Conservation (phyloP, 2,329 filamentous ascomycete genomes). For the Calonectria ilicicola region DNA sequence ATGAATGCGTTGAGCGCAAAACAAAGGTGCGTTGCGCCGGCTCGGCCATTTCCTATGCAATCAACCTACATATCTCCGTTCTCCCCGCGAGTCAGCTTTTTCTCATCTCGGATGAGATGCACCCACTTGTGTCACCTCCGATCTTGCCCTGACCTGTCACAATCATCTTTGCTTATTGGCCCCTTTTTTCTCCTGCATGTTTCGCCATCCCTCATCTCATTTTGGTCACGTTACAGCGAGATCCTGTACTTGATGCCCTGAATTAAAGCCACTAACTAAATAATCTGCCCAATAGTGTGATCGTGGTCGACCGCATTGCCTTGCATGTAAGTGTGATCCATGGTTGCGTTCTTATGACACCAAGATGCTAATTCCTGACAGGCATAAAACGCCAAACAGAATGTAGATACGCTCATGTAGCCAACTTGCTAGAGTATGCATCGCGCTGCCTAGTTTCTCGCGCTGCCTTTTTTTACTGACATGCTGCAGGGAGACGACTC, state of each 20-base stretch:
- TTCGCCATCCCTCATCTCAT: neutral
- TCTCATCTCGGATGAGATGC: constrained; percentile 24
- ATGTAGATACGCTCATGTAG: constrained; percentile 81
- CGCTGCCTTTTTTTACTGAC: constrained; percentile 29
- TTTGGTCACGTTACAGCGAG: neutral
- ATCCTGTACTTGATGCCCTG: neutral
- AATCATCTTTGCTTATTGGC: constrained; percentile 11
- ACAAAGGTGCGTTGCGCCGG: constrained; percentile 75
- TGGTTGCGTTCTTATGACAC: neutral
- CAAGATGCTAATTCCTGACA: constrained; percentile 47
- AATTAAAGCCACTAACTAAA: constrained; percentile 18
- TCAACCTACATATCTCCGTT: constrained; percentile 17
- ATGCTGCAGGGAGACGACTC: constrained; percentile 65
- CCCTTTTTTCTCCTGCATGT: constrained; percentile 5
- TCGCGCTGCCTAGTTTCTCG: neutral
- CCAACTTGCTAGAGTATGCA: constrained; percentile 80
- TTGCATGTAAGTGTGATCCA: constrained; percentile 65
- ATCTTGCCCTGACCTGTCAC: constrained; percentile 17
- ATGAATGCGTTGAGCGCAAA: constrained; percentile 85
- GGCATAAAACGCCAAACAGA: constrained; percentile 82
- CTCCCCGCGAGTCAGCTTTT: constrained; percentile 4
- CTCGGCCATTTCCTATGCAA: neutral
- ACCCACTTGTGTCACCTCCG: constrained; percentile 31
- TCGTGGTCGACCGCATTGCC: constrained; percentile 75
- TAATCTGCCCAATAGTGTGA: constrained; percentile 69